Conservation (phyloP, 2,329 filamentous ascomycete species). For the Aciculosporium take region DNA sequence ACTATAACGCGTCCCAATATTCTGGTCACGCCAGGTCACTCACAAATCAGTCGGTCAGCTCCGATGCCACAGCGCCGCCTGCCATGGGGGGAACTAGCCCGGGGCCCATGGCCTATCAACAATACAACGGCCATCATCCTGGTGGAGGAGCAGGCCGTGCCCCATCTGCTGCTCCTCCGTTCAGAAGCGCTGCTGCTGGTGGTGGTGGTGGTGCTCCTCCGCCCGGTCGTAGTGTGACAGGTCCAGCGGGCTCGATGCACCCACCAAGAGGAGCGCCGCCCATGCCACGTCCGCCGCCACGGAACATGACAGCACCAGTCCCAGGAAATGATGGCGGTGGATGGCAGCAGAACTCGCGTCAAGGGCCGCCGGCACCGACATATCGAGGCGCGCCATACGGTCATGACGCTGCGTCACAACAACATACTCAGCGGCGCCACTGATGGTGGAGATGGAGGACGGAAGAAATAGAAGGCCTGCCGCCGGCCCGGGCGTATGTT, state of each 20-base stretch:
- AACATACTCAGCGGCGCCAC: constrained; percentile 12
- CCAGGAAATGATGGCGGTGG: neutral
- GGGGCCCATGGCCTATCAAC: neutral
- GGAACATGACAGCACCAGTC: constrained; percentile 32
- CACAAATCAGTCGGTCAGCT: constrained; percentile 17
- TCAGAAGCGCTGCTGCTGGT: constrained; percentile 9
- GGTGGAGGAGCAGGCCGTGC: constrained; percentile 19
- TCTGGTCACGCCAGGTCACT: constrained; percentile 20
- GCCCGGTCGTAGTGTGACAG: constrained; percentile 24
- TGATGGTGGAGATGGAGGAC: neutral
- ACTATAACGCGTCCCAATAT: constrained; percentile 17
- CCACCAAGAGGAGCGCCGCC: constrained; percentile 19
- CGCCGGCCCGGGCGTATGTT: neutral
- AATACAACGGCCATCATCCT: constrained; percentile 15
- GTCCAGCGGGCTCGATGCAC: constrained; percentile 11
- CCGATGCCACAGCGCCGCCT: constrained; percentile 12
- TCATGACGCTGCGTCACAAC: constrained; percentile 20
- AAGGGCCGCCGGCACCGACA: constrained; percentile 7
- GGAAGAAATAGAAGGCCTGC: neutral
- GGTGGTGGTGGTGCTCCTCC: constrained; percentile 11
- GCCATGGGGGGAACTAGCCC: constrained; percentile 5
- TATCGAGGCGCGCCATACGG: constrained; percentile 18
- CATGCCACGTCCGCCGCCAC: constrained; percentile 22
- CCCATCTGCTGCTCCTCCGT: constrained; percentile 15
- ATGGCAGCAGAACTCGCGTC: constrained; percentile 12